Conservation (phyloP, 192 early-diverging fungal genomes). For the Entrophospora sp. region DNA sequence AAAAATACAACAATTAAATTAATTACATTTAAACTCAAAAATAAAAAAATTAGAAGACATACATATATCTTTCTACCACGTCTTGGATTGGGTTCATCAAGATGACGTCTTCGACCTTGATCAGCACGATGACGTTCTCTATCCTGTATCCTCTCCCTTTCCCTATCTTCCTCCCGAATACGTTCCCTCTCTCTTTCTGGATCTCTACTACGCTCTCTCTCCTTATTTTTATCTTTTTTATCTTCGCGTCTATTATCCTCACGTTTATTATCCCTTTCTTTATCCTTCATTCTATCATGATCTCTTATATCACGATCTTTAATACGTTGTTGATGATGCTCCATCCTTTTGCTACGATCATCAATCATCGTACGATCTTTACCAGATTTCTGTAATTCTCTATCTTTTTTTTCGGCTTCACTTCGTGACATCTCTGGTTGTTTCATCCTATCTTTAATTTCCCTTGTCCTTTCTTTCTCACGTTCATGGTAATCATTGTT, state of each 20-base stretch:
- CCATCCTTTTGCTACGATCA: background rate
- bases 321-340: background rate
- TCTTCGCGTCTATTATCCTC: conserved; percentile 3
- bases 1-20: no score
- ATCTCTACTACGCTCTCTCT: background rate
- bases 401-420: background rate
- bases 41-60: no score
- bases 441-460: background rate
- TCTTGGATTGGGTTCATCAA: background rate
- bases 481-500: no score
- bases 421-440: background rate
- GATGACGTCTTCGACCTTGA: background rate
- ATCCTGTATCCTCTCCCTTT: background rate
- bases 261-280: conserved; percentile 1
- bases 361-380: background rate
- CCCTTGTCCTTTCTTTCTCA: background rate
- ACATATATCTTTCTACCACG: no score
- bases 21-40: no score
- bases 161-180: background rate
- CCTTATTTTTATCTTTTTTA: background rate
- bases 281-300: conserved; percentile 3
- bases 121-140: conserved; percentile 1
- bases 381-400: background rate
- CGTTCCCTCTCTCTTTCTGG: background rate
- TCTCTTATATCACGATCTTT: background rate